Evolutionary conservation across 192 early-diverging fungal species (phyloP).

Genomic region (Linderina pennispora): DNA sequence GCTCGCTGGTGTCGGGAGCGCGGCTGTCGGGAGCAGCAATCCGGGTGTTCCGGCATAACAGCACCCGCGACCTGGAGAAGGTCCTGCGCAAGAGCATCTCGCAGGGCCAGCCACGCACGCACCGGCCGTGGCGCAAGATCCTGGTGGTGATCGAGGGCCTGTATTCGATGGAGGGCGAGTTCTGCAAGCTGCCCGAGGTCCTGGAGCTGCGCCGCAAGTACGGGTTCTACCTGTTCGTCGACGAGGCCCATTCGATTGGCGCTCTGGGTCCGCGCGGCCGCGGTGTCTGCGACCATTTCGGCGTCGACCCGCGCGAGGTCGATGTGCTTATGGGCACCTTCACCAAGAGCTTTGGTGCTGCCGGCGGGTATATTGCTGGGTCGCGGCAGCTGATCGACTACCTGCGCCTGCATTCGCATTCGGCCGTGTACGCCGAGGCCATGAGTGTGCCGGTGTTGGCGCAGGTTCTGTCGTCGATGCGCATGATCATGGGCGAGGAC

Average conservation of each 20-base stretch:
- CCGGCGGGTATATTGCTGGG: constrained; percentile 91
- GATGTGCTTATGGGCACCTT: constrained; percentile 98
- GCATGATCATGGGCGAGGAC: constrained; percentile 90
- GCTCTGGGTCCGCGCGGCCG: constrained; percentile 91
- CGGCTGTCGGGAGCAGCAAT: constrained; percentile 86
- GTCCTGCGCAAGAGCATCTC: constrained; percentile 82
- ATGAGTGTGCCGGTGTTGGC: constrained; percentile 80
- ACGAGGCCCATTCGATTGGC: constrained; percentile 97
- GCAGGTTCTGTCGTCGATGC: constrained; percentile 85
- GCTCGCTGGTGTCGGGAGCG: constrained; percentile 90
- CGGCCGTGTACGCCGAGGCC: constrained; percentile 85
- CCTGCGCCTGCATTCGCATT: constrained; percentile 71
- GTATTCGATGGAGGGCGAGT: constrained; percentile 97
- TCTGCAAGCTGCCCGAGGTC: constrained; percentile 82
- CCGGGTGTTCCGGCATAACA: constrained; percentile 93
- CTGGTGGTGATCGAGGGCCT: constrained; percentile 93
- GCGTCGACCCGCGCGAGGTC: constrained; percentile 79
- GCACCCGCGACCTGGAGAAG: constrained; percentile 68
- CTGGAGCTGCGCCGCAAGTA: constrained; percentile 85
- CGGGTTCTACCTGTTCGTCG: constrained; percentile 94
- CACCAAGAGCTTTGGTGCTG: constrained; percentile 96
- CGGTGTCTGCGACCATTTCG: constrained; percentile 95
- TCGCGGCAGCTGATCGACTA: constrained; percentile 70
- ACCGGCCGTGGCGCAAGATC: constrained; percentile 99
- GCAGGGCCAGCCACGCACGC: constrained; percentile 95